A percentile compares a stretch with the other conserved stretches of the same genome.
phyloP scores from a whole-genome alignment of 192 early-diverging fungal species.

The Coemansia sp. region DNA sequence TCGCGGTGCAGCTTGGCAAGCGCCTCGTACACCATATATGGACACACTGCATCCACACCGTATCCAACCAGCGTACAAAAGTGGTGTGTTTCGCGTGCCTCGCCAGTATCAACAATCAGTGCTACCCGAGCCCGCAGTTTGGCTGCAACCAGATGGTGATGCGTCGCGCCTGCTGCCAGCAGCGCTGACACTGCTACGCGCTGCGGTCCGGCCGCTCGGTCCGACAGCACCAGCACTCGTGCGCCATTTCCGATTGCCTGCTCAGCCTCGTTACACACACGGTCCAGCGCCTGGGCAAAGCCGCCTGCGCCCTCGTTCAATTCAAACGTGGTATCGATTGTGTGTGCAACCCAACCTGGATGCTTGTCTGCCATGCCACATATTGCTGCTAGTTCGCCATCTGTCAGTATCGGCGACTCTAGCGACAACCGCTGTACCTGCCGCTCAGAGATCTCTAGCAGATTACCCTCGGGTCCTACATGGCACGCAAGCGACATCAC shows the following conservation, averaged over 20 bases:
- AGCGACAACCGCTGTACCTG: constrained; percentile 82
- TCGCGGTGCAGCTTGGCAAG: constrained; percentile 90
- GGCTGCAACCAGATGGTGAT: constrained; percentile 87
- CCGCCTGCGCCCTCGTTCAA: constrained; percentile 73
- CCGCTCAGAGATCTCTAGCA: constrained; percentile 77
- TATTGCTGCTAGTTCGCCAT: constrained; percentile 79
- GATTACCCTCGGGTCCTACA: constrained; percentile 91
- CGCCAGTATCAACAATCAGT: constrained; percentile 86
- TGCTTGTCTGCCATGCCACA: constrained; percentile 65
- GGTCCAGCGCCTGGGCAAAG: constrained; percentile 78
- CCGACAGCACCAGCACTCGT: constrained; percentile 85
- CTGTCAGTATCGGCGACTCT: constrained; percentile 84
- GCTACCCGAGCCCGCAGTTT: constrained; percentile 88
- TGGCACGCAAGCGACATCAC: constrained; percentile 97
- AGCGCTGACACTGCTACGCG: constrained; percentile 83
- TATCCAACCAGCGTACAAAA: constrained; percentile 94
- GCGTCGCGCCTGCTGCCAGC: constrained; percentile 88
- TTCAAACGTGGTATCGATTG: constrained; percentile 86
- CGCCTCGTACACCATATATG: constrained; percentile 88
- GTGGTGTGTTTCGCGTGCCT: constrained; percentile 95
- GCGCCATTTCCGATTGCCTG: constrained; percentile 73
- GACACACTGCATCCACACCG: constrained; percentile 93
- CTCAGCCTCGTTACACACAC: constrained; percentile 81
- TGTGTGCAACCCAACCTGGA: constrained; percentile 64
- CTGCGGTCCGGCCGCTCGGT: constrained; percentile 60